Evolutionary conservation across 1,284 basidiomycete species (phyloP).

Genomic region (Mycosarcoma mackinlayi): DNA sequence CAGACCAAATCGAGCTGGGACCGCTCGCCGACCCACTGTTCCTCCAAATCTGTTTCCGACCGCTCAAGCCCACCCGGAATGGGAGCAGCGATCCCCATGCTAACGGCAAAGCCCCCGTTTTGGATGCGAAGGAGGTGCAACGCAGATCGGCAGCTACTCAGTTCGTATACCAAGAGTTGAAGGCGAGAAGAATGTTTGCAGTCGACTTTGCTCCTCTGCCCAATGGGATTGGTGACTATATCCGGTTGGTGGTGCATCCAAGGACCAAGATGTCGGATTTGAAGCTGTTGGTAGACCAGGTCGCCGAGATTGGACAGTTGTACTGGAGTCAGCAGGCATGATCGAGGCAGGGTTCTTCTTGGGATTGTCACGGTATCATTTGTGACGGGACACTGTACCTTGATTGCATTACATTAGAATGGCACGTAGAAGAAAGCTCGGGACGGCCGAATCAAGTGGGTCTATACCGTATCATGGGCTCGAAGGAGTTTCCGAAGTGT

Average conservation of each 20-base stretch:
- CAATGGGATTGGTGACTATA: slow-evolving; percentile 48
- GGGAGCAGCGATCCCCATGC: neutral
- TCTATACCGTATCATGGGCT: too few relatives aligned
- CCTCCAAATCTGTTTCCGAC: slow-evolving; percentile 64
- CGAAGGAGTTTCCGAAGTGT: too few relatives aligned
- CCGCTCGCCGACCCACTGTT: slow-evolving; percentile 56
- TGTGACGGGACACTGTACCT: too few relatives aligned
- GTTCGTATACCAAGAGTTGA: slow-evolving; percentile 37
- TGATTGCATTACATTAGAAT: too few relatives aligned
- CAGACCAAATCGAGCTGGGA: slow-evolving; percentile 52
- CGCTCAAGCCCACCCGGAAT: slow-evolving; percentile 14
- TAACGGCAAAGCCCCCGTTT: neutral
- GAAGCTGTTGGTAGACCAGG: slow-evolving; percentile 45
- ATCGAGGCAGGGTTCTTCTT: neutral
- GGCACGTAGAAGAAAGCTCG: too few relatives aligned
- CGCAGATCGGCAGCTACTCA: slow-evolving; percentile 25
- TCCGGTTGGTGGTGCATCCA: slow-evolving; percentile 63
- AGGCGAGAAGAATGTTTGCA: slow-evolving; percentile 49
- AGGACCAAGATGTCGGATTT: slow-evolving; percentile 47
- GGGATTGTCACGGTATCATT: neutral
- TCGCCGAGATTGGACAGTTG: slow-evolving; percentile 43
- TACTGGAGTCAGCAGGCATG: slow-evolving; percentile 35
- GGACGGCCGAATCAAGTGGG: too few relatives aligned
- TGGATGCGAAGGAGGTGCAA: slow-evolving; percentile 14
- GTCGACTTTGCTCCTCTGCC: slow-evolving; percentile 64